Conservation (phyloP, 2,329 filamentous ascomycete genomes). For the Cladosporium phlei region DNA sequence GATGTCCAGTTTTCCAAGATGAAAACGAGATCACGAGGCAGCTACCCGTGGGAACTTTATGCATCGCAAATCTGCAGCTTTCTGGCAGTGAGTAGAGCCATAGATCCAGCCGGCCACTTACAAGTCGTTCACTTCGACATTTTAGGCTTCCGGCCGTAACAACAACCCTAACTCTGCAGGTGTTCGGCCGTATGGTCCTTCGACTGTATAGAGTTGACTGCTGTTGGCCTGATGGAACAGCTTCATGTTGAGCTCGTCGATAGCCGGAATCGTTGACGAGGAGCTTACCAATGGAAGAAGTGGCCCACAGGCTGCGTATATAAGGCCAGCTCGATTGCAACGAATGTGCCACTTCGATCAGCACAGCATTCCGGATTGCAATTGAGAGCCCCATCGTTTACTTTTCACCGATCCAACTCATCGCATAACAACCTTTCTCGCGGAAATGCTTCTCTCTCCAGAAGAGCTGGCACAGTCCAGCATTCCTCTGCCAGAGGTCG, state of each 20-base stretch:
- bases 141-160: background rate
- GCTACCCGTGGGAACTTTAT: too few species aligned
- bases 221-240: background rate
- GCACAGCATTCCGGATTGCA: background rate
- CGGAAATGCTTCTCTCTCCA: background rate
- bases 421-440: background rate
- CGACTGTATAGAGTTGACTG: background rate
- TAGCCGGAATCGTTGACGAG: background rate
- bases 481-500: conserved; percentile 1
- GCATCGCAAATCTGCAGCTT: too few species aligned
- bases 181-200: background rate
- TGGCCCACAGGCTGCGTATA: background rate
- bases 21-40: too few species aligned
- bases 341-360: background rate
- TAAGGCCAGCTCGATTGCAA: too few species aligned
- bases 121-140: background rate
- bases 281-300: background rate
- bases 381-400: background rate
- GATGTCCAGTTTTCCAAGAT: too few species aligned
- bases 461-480: background rate
- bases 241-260: background rate
- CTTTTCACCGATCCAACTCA: too few species aligned
- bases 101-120: too few species aligned
- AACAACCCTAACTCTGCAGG: background rate
- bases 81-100: too few species aligned